A percentile compares a stretch with the other conserved stretches of the same genome.
Conservation (phyloP, 495 filamentous ascomycete species). For the Terfezia boudieri region DNA sequence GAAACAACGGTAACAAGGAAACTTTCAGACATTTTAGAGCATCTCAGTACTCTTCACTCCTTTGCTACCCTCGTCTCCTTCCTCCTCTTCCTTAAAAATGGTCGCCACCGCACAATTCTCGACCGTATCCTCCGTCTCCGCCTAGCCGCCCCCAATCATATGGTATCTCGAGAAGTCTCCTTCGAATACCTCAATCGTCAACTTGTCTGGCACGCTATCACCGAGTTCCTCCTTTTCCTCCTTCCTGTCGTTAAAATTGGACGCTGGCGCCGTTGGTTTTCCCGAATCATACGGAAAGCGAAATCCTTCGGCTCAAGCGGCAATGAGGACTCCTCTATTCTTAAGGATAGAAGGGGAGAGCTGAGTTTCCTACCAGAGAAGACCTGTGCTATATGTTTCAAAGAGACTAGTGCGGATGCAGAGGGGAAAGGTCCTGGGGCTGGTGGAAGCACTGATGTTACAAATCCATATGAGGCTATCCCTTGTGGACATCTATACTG, state of each 20-base stretch:
- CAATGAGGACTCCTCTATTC: conserved; percentile 9
- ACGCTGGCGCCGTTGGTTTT: conserved; percentile 76
- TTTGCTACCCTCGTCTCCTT: conserved; percentile 66
- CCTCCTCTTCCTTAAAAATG: conserved; percentile 70
- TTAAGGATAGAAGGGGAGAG: conserved; percentile 33
- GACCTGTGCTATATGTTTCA: conserved; percentile 95
- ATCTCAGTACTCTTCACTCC: conserved; percentile 48
- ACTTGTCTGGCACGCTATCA: conserved; percentile 97
- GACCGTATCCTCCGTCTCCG: conserved; percentile 73
- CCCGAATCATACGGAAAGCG: conserved; percentile 57
- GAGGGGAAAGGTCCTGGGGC: conserved; percentile 33
- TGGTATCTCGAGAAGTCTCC: conserved; percentile 70
- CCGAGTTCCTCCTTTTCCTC: conserved; percentile 90
- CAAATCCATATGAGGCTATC: conserved; percentile 83
- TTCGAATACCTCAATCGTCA: conserved; percentile 97
- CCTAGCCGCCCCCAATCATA: conserved; percentile 56
- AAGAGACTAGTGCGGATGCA: conserved; percentile 55
- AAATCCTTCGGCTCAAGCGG: conserved; percentile 23
- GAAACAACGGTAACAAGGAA: conserved; percentile 12
- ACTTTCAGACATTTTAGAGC: conserved; percentile 40
- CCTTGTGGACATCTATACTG: conserved; percentile 90
- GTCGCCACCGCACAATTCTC: conserved; percentile 71
- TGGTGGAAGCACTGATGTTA: conserved; percentile 86
- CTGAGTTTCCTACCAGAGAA: conserved; percentile 70
- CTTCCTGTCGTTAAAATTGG: conserved; percentile 82